Evolutionary conservation across 1,284 basidiomycete species (phyloP), one percentile per base, ranked within the genome.

Genomic region (Cutaneotrichosporon sp.): DNA sequence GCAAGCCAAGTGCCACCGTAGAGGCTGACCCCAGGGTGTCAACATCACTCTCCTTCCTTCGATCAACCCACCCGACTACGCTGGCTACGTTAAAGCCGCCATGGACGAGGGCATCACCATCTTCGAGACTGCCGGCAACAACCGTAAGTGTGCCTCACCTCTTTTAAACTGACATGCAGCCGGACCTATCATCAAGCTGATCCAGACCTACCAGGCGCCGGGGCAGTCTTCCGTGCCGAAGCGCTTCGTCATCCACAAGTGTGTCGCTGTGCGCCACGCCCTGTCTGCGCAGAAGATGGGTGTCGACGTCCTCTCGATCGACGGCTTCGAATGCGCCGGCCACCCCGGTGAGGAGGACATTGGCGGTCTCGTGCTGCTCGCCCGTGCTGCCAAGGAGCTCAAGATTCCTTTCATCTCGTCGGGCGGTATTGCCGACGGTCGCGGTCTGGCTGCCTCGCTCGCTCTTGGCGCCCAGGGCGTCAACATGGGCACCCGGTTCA

Each of bases 301-400:
- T 4, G 89, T 88, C 20, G 90, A 96, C 75, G 79, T 90, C 47
- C 70, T 96, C 26, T 88, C 86, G 59, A 90, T 92, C 32, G 90
- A 92, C 60, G 89, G 90, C 0, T 89, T 92, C 61, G 90, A 92
- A 78, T 92, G 89, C 67, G 90, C 90, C 33, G 92, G 92, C 26
- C 90, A 96, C 72, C 92, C 91, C 5, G 92, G 92, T 57, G 93
- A 97, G 69, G 88, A 96, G 52, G 93, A 97, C 71, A 88, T 96
- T 31, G 89, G 89, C 10, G 89, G 88, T 5, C 68, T 97, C n/a
- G 85, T 96, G 5, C 75, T 97, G 71, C 79, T 93, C 45, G 92
- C 92, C 3, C 82, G 90, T 49, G 90, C 93, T 1, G 87, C 86
- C 2, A 83, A 89, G 65, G 88, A 93, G 64, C 78, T 96, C 53